Evolutionary conservation across 768 basidiomycete species (phyloP).

Genomic region (Pisolithus tinctorius): DNA sequence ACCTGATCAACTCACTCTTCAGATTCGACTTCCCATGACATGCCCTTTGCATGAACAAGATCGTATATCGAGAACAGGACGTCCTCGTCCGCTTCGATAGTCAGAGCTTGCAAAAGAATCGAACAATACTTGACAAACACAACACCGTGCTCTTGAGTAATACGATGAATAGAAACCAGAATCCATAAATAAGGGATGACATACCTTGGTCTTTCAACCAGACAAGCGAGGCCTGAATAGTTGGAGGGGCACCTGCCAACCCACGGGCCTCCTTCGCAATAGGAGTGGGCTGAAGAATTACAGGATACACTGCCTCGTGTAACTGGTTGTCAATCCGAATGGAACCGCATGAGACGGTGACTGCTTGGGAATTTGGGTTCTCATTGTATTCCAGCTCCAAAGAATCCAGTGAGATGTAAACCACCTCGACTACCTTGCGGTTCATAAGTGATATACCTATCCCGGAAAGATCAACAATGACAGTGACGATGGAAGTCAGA

Average conservation of each 20-base stretch:
- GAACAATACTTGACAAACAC: slow-evolving; percentile 98
- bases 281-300: slow-evolving; percentile 90
- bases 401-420: slow-evolving; percentile 75
- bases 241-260: slow-evolving; percentile 71
- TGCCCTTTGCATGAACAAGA: slow-evolving; percentile 85
- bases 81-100: slow-evolving; percentile 96
- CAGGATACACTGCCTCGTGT: slow-evolving; percentile 92
- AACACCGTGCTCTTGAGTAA: slow-evolving; percentile 81
- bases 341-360: slow-evolving; percentile 76
- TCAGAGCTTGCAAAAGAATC: slow-evolving; percentile 86
- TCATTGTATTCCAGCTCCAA: slow-evolving; percentile 82
- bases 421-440: slow-evolving; percentile 77
- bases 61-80: slow-evolving; percentile 90
- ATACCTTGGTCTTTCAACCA: slow-evolving; percentile 91
- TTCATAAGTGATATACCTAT: slow-evolving; percentile 92
- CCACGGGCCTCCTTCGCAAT: slow-evolving; percentile 69
- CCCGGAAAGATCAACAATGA: slow-evolving; percentile 77
- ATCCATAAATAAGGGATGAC: background rate
- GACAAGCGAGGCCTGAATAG: slow-evolving; percentile 80
- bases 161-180: background rate
- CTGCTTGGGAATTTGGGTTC: slow-evolving; percentile 70
- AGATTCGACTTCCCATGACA: slow-evolving; percentile 75
- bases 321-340: slow-evolving; percentile 97
- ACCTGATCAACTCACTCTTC: slow-evolving; percentile 53
- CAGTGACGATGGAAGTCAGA: slow-evolving; percentile 52